Evolutionary conservation across 306 rosid genomes (phyloP).

Genomic region (Inga leiocalycina): DNA sequence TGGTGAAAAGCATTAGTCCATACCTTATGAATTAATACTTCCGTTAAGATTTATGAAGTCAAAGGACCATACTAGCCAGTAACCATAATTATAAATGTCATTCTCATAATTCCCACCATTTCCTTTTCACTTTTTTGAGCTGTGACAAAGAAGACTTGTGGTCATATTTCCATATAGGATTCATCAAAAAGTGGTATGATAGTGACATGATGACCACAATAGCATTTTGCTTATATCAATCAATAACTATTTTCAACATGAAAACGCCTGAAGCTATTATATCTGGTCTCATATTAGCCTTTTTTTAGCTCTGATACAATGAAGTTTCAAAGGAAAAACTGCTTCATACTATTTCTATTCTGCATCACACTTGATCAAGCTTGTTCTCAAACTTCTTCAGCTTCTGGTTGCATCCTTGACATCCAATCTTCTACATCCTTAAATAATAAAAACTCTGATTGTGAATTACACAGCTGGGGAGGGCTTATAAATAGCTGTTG

Average conservation of each 20-base stretch:
- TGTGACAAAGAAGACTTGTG: not conserved
- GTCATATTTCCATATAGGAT: not conserved
- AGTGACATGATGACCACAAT: not conserved
- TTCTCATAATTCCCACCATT: not conserved
- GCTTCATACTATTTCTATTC: constrained; percentile 24
- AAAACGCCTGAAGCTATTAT: not conserved
- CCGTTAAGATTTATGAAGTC: not conserved
- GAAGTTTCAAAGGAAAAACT: constrained; percentile 24
- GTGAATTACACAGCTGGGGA: constrained; percentile 54
- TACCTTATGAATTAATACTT: no score
- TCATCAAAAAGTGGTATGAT: constrained; percentile 29
- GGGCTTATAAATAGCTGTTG: constrained; percentile 53
- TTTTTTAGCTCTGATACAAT: constrained; percentile 14
- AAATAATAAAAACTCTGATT: constrained; percentile 31
- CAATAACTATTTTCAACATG: constrained; percentile 7
- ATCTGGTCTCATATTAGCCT: constrained; percentile 20
- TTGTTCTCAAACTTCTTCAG: constrained; percentile 35
- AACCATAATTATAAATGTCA: not conserved
- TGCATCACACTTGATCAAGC: constrained; percentile 22
- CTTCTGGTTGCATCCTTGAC: constrained; percentile 47
- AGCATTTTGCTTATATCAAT: constrained; percentile 1
- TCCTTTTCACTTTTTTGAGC: not conserved
- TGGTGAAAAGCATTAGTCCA: no score
- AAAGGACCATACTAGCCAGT: not conserved
- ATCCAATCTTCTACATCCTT: constrained; percentile 39